These are phyloP conservation scores for Scleroderma citrinum DNA, from an alignment of 768 basidiomycete genomes.

Conservation along the genomic window DNA sequence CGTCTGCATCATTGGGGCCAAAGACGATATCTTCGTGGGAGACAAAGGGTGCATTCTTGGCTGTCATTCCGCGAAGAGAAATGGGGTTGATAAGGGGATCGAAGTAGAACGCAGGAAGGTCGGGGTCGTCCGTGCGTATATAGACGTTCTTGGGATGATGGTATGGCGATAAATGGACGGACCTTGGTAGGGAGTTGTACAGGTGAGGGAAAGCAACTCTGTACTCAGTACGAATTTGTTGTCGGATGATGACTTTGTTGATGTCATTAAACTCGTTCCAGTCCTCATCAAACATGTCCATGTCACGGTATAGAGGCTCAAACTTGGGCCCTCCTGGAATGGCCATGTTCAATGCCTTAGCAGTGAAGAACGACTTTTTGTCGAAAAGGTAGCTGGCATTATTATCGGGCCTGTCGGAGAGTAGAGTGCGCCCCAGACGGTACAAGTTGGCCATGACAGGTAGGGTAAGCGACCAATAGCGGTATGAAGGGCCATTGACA, in stretches of 20 bases:
- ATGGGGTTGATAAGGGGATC: conserved; percentile 98
- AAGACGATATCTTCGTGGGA: conserved; percentile 93
- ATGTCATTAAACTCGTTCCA: conserved; percentile 99
- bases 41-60: conserved; percentile 78
- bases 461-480: conserved; percentile 88
- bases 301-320: conserved; percentile 94
- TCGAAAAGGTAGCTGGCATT: conserved; percentile 95
- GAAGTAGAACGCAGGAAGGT: conserved; percentile 98
- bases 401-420: conserved; percentile 88
- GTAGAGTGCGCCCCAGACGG: conserved; percentile 86
- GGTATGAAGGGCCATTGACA: conserved; percentile 92
- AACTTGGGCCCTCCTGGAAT: conserved; percentile 99
- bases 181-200: conserved; percentile 96
- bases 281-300: conserved; percentile 97
- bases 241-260: conserved; percentile 98
- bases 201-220: conserved; percentile 98
- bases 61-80: conserved; percentile 77
- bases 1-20: conserved; percentile 78
- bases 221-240: conserved; percentile 98
- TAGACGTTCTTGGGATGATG: conserved; percentile 96
- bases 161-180: conserved; percentile 87
- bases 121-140: conserved; percentile 99
- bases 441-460: conserved; percentile 97
- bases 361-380: conserved; percentile 96
- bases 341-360: conserved; percentile 94